Base-by-base conservation (phyloP, 2,329 filamentous ascomycete species). In the Blastomyces percursus region DNA sequence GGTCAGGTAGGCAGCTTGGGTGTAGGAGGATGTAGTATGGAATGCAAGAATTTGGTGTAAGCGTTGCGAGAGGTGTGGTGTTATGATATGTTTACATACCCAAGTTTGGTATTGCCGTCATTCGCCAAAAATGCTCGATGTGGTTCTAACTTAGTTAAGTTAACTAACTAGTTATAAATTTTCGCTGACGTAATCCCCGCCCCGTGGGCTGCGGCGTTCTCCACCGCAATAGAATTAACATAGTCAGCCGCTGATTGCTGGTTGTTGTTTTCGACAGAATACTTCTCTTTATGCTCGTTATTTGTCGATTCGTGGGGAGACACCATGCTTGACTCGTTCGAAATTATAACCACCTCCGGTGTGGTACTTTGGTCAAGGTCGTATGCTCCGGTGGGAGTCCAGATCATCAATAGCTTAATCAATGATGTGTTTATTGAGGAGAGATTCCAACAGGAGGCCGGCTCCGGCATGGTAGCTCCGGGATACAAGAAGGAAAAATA, bases 371-470 rank as follows among this genome's bases (percentile, higher is more conserved):
- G 94, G 94, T 96, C 93, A 65, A 88, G 89, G 73, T 88, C 86
- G 32, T 96, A 93, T 74, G 86, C 87, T 61, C 83, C 88, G 1
- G 86, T 96, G 72, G 91, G 86, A 73, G 84, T 89, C 52, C 86
- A 88, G 69, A 82, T 96, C 67, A 87, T 99, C 80, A 96, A 99
- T 80, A 89, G 85, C 79, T 87, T 99, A 75, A 96, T 99, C 77
- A 87, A 87, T 74, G 91, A 97, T 76, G 90, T 96, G 72, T 96
- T 99, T 74, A 96, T 99, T 72, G 94, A 99, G 78, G 93, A 96
- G 80, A 92, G 90, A 75, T 83, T 84, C 64, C 82, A 85, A 63
- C 78, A 77, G 40, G 81, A 81, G 59, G 80, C 82, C 61, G 80
- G 84, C 62, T 80, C 85, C 60, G 84, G 85, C 67, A 77, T 81